Base-by-base conservation (phyloP, 2,329 filamentous ascomycete genomes). In the Exserohilum rostratum region DNA sequence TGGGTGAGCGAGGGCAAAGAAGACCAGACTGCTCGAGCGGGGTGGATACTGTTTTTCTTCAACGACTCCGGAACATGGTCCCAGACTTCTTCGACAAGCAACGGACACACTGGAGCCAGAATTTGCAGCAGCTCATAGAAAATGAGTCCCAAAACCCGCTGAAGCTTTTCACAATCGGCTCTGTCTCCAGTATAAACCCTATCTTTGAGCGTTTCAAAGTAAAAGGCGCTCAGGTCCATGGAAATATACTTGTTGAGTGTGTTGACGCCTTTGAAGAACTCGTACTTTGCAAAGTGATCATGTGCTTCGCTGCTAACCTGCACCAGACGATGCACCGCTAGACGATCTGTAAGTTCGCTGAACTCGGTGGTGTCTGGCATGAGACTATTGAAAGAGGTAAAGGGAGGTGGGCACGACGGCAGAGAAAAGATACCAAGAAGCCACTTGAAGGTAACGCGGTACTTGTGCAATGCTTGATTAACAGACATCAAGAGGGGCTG, bases 191-290 rank as follows among this genome's bases (percentile, higher is more conserved):
- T 95, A 78, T 99, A 99, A 1, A 98, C 80, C 3, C 91, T 83
- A 68, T 99, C 95, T 76, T 99, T 99, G 66, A 93, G 82, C 0
- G 90, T 87, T 75, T 99, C 95, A 53, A 99, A 86, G 74, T 98
- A 99, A 74, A 97, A 96, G 0, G 93, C 89, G 0, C 92, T 97
- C 20, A 99, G 82, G 63, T 97, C 90, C 20, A 83, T 86, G 50
- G 87, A 86, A 55, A 96, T 83, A 87, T 93, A 97, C 59, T 85
- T 85, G 74, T 93, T 96, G 60, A 98, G 82, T 3, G 83, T 77
- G 55, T 82, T 85, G 5, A 92, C 80, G 11, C 84, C 93, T 74
- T 87, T 90, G 82, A 91, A 88, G 75, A 96, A 97, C 69, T 96
- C 90, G 69, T 90, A 89, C 22, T 84, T 84, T 31, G 83, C 76